These are phyloP conservation scores for Cutaneotrichosporon cyanovorans DNA, from an alignment of 1,284 basidiomycete species.

Conservation along the genomic window DNA sequence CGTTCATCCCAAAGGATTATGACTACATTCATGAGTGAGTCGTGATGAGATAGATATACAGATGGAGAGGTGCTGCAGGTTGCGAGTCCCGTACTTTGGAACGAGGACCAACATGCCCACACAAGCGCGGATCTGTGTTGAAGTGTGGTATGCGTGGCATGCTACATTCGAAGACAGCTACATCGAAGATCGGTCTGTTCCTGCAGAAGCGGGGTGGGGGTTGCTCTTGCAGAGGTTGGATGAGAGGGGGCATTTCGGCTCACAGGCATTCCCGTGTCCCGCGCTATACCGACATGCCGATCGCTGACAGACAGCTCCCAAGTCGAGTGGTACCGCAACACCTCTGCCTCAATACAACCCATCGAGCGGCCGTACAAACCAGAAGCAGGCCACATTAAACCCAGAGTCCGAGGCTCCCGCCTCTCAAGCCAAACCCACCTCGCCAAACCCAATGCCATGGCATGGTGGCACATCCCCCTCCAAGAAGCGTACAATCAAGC, in stretches of 20 bases:
- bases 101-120: too few species aligned
- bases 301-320: conserved; percentile 49
- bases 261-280: too few species aligned
- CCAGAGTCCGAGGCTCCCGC: not conserved
- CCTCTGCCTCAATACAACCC: conserved; percentile 60
- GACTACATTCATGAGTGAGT: conserved; percentile 61
- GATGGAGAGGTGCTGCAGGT: too few species aligned
- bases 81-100: too few species aligned
- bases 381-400: conserved; percentile 49
- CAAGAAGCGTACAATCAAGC: conserved; percentile 48
- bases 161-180: too few species aligned
- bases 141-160: too few species aligned
- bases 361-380: conserved; percentile 75
- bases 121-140: too few species aligned
- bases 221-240: too few species aligned
- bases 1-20: conserved; percentile 49
- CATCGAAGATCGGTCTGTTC: too few species aligned
- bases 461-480: conserved; percentile 94
- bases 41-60: too few species aligned
- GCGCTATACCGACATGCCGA: not conserved
- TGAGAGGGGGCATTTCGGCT: too few species aligned
- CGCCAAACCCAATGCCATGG: conserved; percentile 81
- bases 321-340: conserved; percentile 78
- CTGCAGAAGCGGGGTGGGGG: too few species aligned
- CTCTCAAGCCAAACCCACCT: conserved; percentile 47